phyloP scores from a whole-genome alignment of 2,329 filamentous ascomycete genomes.

The Aureobasidium sp. region DNA sequence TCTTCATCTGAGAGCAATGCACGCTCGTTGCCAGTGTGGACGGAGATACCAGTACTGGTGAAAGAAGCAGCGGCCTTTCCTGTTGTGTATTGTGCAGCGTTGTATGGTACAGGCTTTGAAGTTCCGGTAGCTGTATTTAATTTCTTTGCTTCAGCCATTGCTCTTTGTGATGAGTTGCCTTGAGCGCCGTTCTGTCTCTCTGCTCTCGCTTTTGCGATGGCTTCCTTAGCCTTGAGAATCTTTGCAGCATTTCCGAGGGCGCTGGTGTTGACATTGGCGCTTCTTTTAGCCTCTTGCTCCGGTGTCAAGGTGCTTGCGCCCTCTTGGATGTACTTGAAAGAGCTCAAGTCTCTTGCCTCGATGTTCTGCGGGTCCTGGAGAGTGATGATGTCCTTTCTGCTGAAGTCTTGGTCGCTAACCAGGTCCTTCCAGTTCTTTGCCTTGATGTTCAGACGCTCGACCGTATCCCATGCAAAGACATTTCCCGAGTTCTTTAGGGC shows the following conservation, averaged over 20 bases:
- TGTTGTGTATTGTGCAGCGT: constrained; percentile 91
- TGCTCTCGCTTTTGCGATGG: constrained; percentile 88
- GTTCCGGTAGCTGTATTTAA: constrained; percentile 42
- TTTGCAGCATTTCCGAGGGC: constrained; percentile 85
- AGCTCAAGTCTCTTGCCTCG: constrained; percentile 81
- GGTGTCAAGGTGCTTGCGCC: constrained; percentile 73
- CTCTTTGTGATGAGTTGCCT: constrained; percentile 32
- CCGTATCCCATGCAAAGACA: constrained; percentile 96
- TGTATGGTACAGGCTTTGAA: constrained; percentile 67
- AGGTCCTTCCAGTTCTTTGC: constrained; percentile 96
- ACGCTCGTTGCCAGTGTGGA: constrained; percentile 88
- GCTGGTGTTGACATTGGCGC: constrained; percentile 72
- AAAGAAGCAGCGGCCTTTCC: constrained; percentile 94
- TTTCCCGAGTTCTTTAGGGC: constrained; percentile 90
- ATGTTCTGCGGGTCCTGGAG: constrained; percentile 96
- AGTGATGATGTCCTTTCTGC: constrained; percentile 92
- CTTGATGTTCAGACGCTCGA: constrained; percentile 96
- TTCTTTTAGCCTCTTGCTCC: constrained; percentile 74
- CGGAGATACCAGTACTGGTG: constrained; percentile 93
- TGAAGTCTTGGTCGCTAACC: constrained; percentile 87
- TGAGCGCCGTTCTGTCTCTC: constrained; percentile 60
- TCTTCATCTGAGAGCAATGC: constrained; percentile 93
- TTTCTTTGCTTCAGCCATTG: constrained; percentile 64
- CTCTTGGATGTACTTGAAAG: constrained; percentile 91
- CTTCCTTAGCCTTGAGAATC: constrained; percentile 90